Evolutionary conservation across 2,329 filamentous ascomycete species (phyloP).

Genomic region (Ceratocystis lukuohia): DNA sequence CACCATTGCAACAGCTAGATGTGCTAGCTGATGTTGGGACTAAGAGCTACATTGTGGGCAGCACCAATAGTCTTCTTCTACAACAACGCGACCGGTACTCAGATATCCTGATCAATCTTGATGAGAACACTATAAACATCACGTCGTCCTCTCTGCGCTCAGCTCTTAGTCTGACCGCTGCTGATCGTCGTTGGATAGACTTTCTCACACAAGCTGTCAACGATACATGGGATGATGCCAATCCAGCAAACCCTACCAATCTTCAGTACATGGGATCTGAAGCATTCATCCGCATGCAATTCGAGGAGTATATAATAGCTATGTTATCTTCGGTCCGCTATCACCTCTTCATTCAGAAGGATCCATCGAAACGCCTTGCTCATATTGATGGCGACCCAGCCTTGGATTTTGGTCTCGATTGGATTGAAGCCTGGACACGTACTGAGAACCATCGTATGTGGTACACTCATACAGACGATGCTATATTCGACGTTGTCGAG

Average conservation of each 20-base stretch:
- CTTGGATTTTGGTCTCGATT: conserved; percentile 69
- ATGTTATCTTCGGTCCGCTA: conserved; percentile 84
- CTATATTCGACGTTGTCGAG: conserved; percentile 88
- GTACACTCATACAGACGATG: conserved; percentile 63
- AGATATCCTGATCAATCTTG: conserved; percentile 90
- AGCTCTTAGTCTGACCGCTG: conserved; percentile 65
- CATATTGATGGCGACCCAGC: conserved; percentile 73
- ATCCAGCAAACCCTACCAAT: conserved; percentile 80
- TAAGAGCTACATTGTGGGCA: conserved; percentile 94
- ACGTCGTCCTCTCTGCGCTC: conserved; percentile 63
- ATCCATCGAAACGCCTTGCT: conserved; percentile 45
- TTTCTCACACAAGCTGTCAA: conserved; percentile 85
- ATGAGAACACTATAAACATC: conserved; percentile 75
- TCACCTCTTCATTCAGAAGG: conserved; percentile 50
- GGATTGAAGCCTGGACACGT: conserved; percentile 71
- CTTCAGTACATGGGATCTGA: conserved; percentile 92
- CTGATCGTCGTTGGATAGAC: conserved; percentile 93
- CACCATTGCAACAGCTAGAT: conserved; percentile 88
- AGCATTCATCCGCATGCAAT: conserved; percentile 92
- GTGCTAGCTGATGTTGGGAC: conserved; percentile 85
- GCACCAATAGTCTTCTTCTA: conserved; percentile 84
- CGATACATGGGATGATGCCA: conserved; percentile 90
- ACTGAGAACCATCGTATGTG: conserved; percentile 91
- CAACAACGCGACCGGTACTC: conserved; percentile 94
- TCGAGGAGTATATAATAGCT: conserved; percentile 89